Percentiles rank a stretch among this genome's conserved stretches.
Evolutionary conservation across 2,329 filamentous ascomycete species (phyloP).

Genomic region (Ilyonectria robusta): DNA sequence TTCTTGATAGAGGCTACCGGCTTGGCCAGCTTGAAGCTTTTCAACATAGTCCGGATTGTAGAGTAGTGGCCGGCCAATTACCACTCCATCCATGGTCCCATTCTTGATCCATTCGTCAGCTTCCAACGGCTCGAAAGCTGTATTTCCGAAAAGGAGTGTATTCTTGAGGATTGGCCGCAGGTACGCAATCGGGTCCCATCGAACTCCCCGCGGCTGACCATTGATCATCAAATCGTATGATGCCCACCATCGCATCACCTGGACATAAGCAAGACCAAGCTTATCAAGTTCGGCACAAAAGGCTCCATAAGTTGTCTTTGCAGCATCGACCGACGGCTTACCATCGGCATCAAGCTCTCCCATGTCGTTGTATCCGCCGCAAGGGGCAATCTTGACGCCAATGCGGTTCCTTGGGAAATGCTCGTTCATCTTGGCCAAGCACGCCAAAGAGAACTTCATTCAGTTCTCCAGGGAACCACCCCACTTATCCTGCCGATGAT

Average conservation of each 20-base stretch:
- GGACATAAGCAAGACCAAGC: conserved; percentile 45
- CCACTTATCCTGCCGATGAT: conserved; percentile 64
- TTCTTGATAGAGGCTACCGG: conserved; percentile 1
- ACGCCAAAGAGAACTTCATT: conserved; percentile 55
- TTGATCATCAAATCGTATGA: conserved; percentile 28
- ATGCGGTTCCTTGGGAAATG: conserved; percentile 16
- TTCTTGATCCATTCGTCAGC: conserved; percentile 10
- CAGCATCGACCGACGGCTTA: conserved; percentile 8
- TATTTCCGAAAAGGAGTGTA: conserved; percentile 19
- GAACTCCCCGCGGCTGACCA: conserved; percentile 19
- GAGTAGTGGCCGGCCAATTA: conserved; percentile 10
- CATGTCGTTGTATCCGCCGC: conserved; percentile 21
- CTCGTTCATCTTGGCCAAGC: conserved; percentile 18
- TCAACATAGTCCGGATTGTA: conserved; percentile 17
- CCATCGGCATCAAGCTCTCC: conserved; percentile 11
- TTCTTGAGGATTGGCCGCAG: conserved; percentile 14
- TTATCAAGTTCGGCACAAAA: conserved; percentile 14
- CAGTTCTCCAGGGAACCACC: conserved; percentile 66
- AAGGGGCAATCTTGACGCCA: conserved; percentile 16
- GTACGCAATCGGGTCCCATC: conserved; percentile 22
- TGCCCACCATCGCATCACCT: conserved; percentile 32
- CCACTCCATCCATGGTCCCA: conserved; percentile 12
- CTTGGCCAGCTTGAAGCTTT: conserved; percentile 6
- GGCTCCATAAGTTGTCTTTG: conserved; percentile 7
- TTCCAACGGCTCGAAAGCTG: conserved; percentile 7